A percentile compares a stretch with the other conserved stretches of the same genome.
These are phyloP conservation scores for Megacollybia marginata DNA, from an alignment of 768 basidiomycete species.

Conservation along the genomic window DNA sequence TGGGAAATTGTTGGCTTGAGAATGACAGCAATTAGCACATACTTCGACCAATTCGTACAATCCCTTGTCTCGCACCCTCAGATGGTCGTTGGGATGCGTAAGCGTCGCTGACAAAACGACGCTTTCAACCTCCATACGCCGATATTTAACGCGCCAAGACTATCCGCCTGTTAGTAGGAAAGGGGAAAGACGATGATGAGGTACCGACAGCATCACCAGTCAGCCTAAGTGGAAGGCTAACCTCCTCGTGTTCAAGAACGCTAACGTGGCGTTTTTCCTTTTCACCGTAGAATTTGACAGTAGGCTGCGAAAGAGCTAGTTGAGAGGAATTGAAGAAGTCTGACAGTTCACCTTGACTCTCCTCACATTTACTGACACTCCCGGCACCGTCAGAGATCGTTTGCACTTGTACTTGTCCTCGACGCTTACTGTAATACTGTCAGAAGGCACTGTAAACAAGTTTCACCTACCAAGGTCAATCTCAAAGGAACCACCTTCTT, in stretches of 20 bases:
- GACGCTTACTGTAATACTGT: conserved; percentile 54
- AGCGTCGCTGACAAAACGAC: conserved; percentile 33
- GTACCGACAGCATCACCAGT: conserved; percentile 81
- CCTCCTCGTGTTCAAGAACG: conserved; percentile 68
- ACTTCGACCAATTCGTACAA: conserved; percentile 69
- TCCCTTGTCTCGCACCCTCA: conserved; percentile 71
- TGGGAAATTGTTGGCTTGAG: conserved; percentile 20
- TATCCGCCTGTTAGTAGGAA: conserved; percentile 21
- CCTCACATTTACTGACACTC: conserved; percentile 78
- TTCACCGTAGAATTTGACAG: conserved; percentile 77
- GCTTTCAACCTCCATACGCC: conserved; percentile 37
- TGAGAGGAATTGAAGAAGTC: neutral
- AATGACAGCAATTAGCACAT: conserved; percentile 12
- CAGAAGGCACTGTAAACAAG: neutral
- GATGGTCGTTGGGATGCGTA: conserved; percentile 60
- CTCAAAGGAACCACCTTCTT: conserved; percentile 70
- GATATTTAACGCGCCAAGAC: conserved; percentile 88
- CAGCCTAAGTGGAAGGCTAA: conserved; percentile 71
- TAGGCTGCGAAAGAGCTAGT: conserved; percentile 48
- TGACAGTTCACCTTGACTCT: conserved; percentile 54
- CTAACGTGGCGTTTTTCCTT: conserved; percentile 47
- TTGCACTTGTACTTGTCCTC: conserved; percentile 88
- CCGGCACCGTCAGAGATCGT: conserved; percentile 65
- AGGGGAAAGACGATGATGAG: neutral
- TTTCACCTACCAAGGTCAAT: conserved; percentile 55